Evolutionary conservation across 2,329 filamentous ascomycete genomes (phyloP).

Genomic region (Colletotrichum cordylinicola): DNA sequence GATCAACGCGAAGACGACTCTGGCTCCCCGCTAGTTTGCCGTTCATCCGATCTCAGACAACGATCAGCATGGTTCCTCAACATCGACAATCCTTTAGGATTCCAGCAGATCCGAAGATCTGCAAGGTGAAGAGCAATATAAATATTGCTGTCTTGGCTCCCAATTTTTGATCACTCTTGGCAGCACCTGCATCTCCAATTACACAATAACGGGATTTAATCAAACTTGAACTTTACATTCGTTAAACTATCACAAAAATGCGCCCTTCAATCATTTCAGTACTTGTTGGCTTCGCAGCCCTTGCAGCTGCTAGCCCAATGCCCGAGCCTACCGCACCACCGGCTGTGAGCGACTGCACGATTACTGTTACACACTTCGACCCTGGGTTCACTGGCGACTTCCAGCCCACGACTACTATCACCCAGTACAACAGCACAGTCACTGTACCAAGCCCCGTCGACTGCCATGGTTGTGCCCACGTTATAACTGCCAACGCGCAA

Average conservation of each 20-base stretch:
- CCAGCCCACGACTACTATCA: neutral
- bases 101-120: neutral
- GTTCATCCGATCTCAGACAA: neutral
- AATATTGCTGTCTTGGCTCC: neutral
- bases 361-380: neutral
- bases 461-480: constrained; percentile 2
- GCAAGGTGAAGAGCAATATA: neutral
- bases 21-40: neutral
- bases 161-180: neutral
- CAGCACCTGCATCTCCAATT: neutral
- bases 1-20: neutral
- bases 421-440: neutral
- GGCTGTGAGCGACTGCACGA: neutral
- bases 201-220: neutral
- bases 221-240: neutral
- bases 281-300: neutral
- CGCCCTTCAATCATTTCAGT: neutral
- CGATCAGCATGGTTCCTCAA: neutral
- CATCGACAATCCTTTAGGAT: neutral
- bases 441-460: neutral
- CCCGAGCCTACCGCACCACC: neutral
- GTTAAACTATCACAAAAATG: neutral
- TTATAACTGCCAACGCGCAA: neutral
- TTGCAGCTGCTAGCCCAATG: neutral
- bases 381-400: constrained; percentile 10